Base-by-base conservation (phyloP, 176 grass and related monocot genomes). In the Ensete ventricosum region DNA sequence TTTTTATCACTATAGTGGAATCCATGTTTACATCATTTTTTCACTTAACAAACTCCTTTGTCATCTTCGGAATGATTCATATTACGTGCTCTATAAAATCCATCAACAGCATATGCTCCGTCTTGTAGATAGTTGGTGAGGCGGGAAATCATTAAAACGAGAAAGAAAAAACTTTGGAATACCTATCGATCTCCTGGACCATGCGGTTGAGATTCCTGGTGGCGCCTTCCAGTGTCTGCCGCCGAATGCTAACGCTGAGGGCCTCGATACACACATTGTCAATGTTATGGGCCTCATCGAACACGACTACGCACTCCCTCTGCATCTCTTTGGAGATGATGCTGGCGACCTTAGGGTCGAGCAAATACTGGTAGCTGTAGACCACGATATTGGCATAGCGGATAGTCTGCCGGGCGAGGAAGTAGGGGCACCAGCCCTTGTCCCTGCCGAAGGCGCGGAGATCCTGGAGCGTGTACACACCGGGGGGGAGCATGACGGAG, bases 251-350 rank as follows among this genome's bases (percentile, higher is more conserved):
- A 62, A 97, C 90, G 1, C 94, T 97, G 7, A 93, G 82, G 5
- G 87, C 87, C 77, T 97, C 88, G 16, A 97, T 97, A 69, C 94
- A 97, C 53, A 97, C 94, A 50, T 97, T 97, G 20, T 97, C 94
- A 1, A 97, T 97, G 77, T 97, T 97, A 57, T 97, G 94, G 2
- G 94, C 94, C 77, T 97, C 94, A n/a, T 97, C 94, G 8, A 97
- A 97, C 6, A 97, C 85, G 1, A 97, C 64, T 1, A 97, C 90
- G 9, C 90, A 93, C 51, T 97, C 94, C 77, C 87, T 90, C 84
- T 97, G 94, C 94, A 97, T 97, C 88, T 97, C 90, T 75, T 85
- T 71, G 23, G 94, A 93, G 55, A 97, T 89, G 25, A 93, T 84
- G 77, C 77, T 87, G 43, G 94, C 90, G 60, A 97, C 94, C 80